Evolutionary conservation across 495 filamentous ascomycete genomes (phyloP).

Genomic region (Neurospora hispaniola): DNA sequence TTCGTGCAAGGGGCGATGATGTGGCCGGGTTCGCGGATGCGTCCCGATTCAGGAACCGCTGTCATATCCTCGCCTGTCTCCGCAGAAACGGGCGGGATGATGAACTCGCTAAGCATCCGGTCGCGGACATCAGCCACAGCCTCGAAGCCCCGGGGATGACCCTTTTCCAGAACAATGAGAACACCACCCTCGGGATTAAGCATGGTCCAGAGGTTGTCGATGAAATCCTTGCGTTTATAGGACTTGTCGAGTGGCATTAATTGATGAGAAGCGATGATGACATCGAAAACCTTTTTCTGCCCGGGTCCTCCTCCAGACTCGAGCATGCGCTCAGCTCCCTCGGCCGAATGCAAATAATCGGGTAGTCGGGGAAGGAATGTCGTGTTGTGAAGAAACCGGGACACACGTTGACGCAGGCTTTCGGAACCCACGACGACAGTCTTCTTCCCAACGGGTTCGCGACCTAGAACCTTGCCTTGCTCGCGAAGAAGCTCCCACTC

Average conservation of each 20-base stretch:
- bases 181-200: constrained; percentile 78
- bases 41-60: constrained; percentile 12
- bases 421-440: constrained; percentile 40
- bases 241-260: constrained; percentile 62
- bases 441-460: constrained; percentile 35
- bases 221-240: constrained; percentile 59
- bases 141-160: constrained; percentile 83
- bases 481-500: constrained; percentile 62
- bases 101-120: constrained; percentile 63
- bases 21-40: constrained; percentile 59
- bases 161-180: constrained; percentile 84
- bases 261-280: constrained; percentile 81
- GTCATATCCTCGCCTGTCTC: constrained; percentile 19
- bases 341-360: constrained; percentile 63
- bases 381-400: constrained; percentile 72
- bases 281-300: constrained; percentile 69
- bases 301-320: constrained; percentile 29
- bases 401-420: constrained; percentile 60
- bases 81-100: constrained; percentile 51
- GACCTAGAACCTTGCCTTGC: constrained; percentile 25
- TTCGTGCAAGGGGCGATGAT: constrained; percentile 96
- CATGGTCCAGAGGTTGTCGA: constrained; percentile 82
- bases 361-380: constrained; percentile 86
- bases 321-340: constrained; percentile 29
- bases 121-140: constrained; percentile 74